phyloP scores from a whole-genome alignment of 495 filamentous ascomycete genomes.

The Aspergillus indologenus region DNA sequence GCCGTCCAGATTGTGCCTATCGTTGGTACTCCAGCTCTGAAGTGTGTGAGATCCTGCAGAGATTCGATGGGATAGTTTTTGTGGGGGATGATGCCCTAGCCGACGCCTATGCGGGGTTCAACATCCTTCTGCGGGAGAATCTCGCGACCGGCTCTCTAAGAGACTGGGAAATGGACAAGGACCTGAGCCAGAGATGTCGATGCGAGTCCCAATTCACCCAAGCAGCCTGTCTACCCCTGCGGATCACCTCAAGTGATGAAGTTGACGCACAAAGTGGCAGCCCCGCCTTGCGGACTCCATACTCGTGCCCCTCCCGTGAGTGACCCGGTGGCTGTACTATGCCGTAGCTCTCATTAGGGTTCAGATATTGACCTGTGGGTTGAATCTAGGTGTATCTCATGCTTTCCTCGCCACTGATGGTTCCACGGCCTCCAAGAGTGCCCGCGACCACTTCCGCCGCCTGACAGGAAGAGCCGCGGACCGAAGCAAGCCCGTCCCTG shows the following conservation, averaged over 20 bases:
- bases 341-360: not conserved
- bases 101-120: conserved; percentile 47
- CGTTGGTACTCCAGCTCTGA: conserved; percentile 45
- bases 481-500: conserved; percentile 40
- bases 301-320: conserved; percentile 25
- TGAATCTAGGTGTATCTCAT: conserved; percentile 36
- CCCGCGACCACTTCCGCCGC: conserved; percentile 25
- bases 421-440: conserved; percentile 30
- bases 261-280: conserved; percentile 18
- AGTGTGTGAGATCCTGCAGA: conserved; percentile 49
- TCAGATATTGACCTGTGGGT: conserved; percentile 5
- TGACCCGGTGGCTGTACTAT: not conserved
- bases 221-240: conserved; percentile 29
- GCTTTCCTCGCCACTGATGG: conserved; percentile 34
- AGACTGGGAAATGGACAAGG: conserved; percentile 37
- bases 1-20: conserved; percentile 38
- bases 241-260: conserved; percentile 34
- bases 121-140: conserved; percentile 46
- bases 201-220: conserved; percentile 45
- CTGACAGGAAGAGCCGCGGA: conserved; percentile 22
- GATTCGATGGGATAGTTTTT: conserved; percentile 45
- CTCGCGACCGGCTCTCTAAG: conserved; percentile 40
- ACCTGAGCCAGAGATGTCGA: conserved; percentile 30
- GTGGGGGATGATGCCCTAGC: conserved; percentile 44
- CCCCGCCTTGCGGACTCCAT: conserved; percentile 19